Evolutionary conservation across 257 asterid genomes (phyloP), one percentile per base, ranked within the genome.

Genomic region (Ilex asprella): DNA sequence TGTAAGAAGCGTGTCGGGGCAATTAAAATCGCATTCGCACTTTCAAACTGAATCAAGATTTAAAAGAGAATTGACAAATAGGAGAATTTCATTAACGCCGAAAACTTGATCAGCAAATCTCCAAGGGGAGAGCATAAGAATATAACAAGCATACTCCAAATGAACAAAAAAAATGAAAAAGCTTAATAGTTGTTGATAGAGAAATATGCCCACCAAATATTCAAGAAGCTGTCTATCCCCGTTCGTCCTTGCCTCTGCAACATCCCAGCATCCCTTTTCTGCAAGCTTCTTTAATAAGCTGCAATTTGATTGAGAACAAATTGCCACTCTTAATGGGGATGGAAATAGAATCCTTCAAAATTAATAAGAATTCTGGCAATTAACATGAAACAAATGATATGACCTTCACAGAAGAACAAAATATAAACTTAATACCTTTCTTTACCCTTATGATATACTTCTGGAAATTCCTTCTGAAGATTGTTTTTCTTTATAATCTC

Each of bases 251-350:
- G 76, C 76, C 84, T 93, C 99, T 55, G 97, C 97, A 78, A 85
- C 52, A 31, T 89, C 99, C 99, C 99, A 93, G 61, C 84, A 81
- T 59, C 99, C 99, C 71, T 82, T 81, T 81, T 93, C 97, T 31
- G 95, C 99, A 59, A 93, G 88, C 82, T 85, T 89, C 86, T 89
- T 93, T 69, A 93, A 69, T 60, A 84, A 76, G 70, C 99, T 93
- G 97, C 59, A 78, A 71, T 59, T 72, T 56, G 54, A 51, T 63
- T 67, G 59, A 29, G 16, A 31, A 44, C 35, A 14, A 31, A 27
- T 68, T 31, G 30, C 61, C 61, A 63, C 62, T 67, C 56, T 21
- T 16, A 46, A 39, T 30, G 47, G 39, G 56, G 44, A 46, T 10
- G 46, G 15, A 53, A 32, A 27, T 2, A 43, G 65, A 56, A 51